Evolutionary conservation across 208 protist genomes (phyloP), one percentile per base, ranked within the genome.

Genomic region (Wallacemonas sp.): DNA sequence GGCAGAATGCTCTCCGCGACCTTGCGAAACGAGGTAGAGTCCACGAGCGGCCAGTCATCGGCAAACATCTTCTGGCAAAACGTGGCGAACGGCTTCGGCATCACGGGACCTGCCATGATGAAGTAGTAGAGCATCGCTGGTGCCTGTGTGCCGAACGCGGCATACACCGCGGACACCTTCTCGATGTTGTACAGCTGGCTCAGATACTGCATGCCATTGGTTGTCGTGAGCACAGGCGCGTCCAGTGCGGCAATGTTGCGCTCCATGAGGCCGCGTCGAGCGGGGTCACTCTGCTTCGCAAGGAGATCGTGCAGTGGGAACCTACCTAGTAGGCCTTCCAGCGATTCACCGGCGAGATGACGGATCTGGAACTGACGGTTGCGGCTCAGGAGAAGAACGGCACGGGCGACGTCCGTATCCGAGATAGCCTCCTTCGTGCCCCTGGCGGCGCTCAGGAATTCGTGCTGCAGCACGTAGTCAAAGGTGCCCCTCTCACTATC

Each of bases 21-120:
- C 41, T 64, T 64, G 64, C 90, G 86, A 71, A 83, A 93, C 54
- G 78, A 67, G 2, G 77, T 62, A 29, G 84, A 87, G 65, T 95
- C 90, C 39, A 93, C 78, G 57, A 95, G 77, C 27, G 90, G 90
- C 87, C 87, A 93, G 65, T 90, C 82, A 71, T 95, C 86, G 32
- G 81, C 75, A 1, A 95, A 59, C 24, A 63, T 46, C 42, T 74
- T 67, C 48, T 93, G 83, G 29, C 68, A 81, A 36, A 91, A 58
- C n/a, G 77, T 79, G n/a, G 80, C 63, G 37, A 91, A 83, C 22
- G 83, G 79, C 37, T 77, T 68, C 26, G 90, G 73, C 57, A 87
- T 71, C 36, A 91, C 48, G 32, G 83, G 76, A 15, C 87, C 86
- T 36, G 66, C 68, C 61, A 86, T 79, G 41, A 91, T 57, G 45